Evolutionary conservation across 2,329 filamentous ascomycete species (phyloP).

Genomic region (Clonostachys chloroleuca): DNA sequence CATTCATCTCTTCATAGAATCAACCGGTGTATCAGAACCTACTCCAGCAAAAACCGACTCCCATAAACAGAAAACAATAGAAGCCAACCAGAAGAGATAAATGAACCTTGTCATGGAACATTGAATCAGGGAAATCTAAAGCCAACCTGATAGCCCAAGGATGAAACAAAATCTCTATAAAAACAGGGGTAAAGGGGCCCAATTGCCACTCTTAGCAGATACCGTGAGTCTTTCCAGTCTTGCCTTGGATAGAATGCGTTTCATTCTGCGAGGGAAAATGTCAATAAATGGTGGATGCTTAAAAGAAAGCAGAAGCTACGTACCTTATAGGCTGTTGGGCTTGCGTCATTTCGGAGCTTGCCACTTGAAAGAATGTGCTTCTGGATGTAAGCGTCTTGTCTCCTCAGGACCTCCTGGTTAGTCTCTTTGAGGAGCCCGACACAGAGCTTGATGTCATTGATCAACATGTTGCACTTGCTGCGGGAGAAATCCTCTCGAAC

Average conservation of each 20-base stretch:
- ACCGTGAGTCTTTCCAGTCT: conserved; percentile 85
- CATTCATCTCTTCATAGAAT: too few relatives aligned
- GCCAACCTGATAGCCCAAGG: too few relatives aligned
- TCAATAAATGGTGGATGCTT: not conserved
- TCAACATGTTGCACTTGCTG: conserved; percentile 72
- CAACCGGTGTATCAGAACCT: too few relatives aligned
- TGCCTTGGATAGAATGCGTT: conserved; percentile 82
- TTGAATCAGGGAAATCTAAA: not conserved
- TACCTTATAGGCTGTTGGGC: conserved; percentile 1
- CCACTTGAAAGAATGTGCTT: conserved; percentile 46
- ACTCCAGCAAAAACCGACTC: too few relatives aligned
- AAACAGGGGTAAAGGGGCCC: too few relatives aligned
- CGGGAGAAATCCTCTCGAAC: conserved; percentile 89
- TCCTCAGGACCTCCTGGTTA: conserved; percentile 66
- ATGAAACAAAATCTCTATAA: too few relatives aligned
- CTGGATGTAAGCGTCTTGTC: conserved; percentile 62
- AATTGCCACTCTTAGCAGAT: conserved; percentile 57
- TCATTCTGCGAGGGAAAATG: conserved; percentile 49
- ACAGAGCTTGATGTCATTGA: conserved; percentile 76
- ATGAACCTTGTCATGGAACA: too few relatives aligned
- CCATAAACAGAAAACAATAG: too few relatives aligned
- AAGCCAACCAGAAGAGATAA: too few relatives aligned
- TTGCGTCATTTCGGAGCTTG: conserved; percentile 46
- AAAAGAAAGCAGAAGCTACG: not conserved
- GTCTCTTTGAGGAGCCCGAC: conserved; percentile 67